A percentile compares a stretch with the other conserved stretches of the same genome.
Evolutionary conservation across 805 yeast genomes (phyloP).

Genomic region (Spathaspora boniae): DNA sequence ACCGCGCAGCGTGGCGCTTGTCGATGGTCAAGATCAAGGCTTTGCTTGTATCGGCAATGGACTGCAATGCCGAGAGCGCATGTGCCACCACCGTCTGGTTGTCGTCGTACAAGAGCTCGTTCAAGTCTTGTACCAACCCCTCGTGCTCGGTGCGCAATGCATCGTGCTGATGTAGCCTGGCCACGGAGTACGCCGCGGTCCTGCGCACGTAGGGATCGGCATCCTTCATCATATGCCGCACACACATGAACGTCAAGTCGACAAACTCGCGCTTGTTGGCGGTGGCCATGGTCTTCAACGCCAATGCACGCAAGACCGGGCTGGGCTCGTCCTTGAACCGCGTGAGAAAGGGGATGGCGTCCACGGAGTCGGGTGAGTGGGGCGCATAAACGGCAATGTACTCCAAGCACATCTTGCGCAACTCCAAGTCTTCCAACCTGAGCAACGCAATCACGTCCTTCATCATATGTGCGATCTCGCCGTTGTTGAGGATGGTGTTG

Average conservation of each 20-base stretch:
- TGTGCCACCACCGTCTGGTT: slow-evolving; percentile 64
- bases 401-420: slow-evolving; percentile 67
- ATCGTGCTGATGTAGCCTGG: slow-evolving; percentile 60
- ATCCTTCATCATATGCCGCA: slow-evolving; percentile 38
- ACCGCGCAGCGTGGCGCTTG: slow-evolving; percentile 35
- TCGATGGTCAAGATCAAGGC: slow-evolving; percentile 53
- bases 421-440: slow-evolving; percentile 57
- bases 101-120: slow-evolving; percentile 51
- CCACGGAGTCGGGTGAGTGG: slow-evolving; percentile 51
- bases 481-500: slow-evolving; percentile 77
- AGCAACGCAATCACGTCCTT: slow-evolving; percentile 60
- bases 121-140: slow-evolving; percentile 47
- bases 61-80: slow-evolving; percentile 64
- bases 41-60: slow-evolving; percentile 56
- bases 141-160: slow-evolving; percentile 41
- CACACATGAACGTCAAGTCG: slow-evolving; percentile 40
- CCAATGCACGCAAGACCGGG: slow-evolving; percentile 53
- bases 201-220: slow-evolving; percentile 60
- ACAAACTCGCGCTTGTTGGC: slow-evolving; percentile 53
- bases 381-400: slow-evolving; percentile 61
- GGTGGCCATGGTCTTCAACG: slow-evolving; percentile 61
- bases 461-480: slow-evolving; percentile 65
- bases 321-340: slow-evolving; percentile 49
- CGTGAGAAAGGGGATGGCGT: slow-evolving; percentile 53
- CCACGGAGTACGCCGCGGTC: slow-evolving; percentile 66